phyloP scores from a whole-genome alignment of 352 stramenopile species.

The Globisporangium rhizosaccharum region DNA sequence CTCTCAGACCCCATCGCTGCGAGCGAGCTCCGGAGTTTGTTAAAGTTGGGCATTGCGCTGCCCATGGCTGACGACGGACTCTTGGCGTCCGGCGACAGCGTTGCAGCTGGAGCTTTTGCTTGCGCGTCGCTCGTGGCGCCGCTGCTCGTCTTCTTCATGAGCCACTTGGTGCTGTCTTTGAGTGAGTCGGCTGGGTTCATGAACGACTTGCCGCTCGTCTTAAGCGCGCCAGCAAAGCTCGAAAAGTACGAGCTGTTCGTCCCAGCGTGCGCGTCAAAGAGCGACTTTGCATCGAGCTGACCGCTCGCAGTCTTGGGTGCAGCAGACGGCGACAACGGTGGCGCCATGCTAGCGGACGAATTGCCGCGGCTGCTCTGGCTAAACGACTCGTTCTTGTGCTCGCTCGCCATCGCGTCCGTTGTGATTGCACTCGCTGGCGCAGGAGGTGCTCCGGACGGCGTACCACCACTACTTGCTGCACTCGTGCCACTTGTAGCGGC shows the following conservation, averaged over 20 bases:
- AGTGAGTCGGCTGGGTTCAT: conserved; percentile 46
- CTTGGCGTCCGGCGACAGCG: neutral
- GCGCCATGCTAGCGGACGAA: neutral
- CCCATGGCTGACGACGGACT: conserved; percentile 3
- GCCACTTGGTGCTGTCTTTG: conserved; percentile 68
- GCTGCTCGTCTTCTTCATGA: conserved; percentile 62
- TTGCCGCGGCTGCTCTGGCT: neutral
- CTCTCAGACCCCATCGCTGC: conserved; percentile 61
- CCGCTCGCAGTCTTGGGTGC: conserved; percentile 7
- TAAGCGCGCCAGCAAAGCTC: conserved; percentile 59
- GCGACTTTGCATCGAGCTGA: conserved; percentile 27
- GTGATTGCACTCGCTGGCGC: neutral
- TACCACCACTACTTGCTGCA: neutral
- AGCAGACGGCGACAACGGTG: neutral
- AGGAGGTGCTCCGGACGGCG: too few species aligned
- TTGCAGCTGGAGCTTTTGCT: conserved; percentile 12
- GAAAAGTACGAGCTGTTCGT: conserved; percentile 53
- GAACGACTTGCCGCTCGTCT: conserved; percentile 64
- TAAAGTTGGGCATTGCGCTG: conserved; percentile 35
- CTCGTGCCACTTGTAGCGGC: neutral
- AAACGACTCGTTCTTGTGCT: conserved; percentile 10
- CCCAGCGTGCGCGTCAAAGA: conserved; percentile 29
- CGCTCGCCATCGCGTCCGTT: neutral
- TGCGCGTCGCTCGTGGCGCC: conserved; percentile 21
- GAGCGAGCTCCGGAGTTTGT: conserved; percentile 55